Evolutionary conservation across 106 monocot genomes (phyloP).

Genomic region (Acorus calamus): DNA sequence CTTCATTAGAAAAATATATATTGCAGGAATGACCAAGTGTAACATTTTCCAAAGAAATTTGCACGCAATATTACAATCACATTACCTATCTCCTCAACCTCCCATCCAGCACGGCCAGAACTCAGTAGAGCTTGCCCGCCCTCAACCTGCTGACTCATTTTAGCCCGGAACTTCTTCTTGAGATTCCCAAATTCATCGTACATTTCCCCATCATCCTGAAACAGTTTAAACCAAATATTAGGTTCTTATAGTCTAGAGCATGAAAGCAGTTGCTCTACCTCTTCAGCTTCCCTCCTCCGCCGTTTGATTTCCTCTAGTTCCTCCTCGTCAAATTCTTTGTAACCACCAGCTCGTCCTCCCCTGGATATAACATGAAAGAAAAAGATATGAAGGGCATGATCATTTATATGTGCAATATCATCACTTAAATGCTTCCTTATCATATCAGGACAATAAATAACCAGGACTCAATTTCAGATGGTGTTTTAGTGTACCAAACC

Average conservation of each 20-base stretch:
- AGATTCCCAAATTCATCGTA: constrained; percentile 99
- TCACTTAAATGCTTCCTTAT: too few relatives aligned
- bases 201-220: constrained; percentile 98
- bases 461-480: too few relatives aligned
- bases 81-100: constrained; percentile 84
- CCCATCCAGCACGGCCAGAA: constrained; percentile 97
- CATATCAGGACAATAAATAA: too few relatives aligned
- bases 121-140: constrained; percentile 37
- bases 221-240: neutral
- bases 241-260: neutral
- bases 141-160: constrained; percentile 57
- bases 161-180: constrained; percentile 97
- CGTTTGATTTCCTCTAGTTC: constrained; percentile 89
- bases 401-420: too few relatives aligned
- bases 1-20: too few relatives aligned
- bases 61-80: neutral
- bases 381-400: neutral
- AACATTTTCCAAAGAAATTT: neutral
- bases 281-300: constrained; percentile 83
- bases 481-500: too few relatives aligned
- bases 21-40: too few relatives aligned
- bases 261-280: constrained; percentile 20
- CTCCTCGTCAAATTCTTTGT: constrained; percentile 98
- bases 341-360: constrained; percentile 90
- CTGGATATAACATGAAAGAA: constrained; percentile 12